A percentile compares a stretch with the other conserved stretches of the same genome.
Conservation (phyloP, 371 early-diverging fungal genomes). For the Actinomortierella ambigua region DNA sequence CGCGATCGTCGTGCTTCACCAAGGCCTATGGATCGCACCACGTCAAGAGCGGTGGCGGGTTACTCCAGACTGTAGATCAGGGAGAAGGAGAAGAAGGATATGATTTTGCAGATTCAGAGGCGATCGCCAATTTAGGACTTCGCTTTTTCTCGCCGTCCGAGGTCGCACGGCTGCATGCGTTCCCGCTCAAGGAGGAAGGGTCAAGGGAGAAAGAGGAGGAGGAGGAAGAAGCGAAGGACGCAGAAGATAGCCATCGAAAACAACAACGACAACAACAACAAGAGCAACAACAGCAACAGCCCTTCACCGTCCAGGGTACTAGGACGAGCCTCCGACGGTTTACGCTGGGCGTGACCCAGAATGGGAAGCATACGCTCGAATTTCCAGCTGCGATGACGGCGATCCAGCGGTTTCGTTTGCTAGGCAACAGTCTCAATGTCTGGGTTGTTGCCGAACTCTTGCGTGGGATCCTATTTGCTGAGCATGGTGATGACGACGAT, state of each 20-base stretch:
- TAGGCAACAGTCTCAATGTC: constrained; percentile 80
- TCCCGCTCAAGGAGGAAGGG: constrained; percentile 54
- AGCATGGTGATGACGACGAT: constrained; percentile 13
- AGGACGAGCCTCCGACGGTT: constrained; percentile 19
- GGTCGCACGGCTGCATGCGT: constrained; percentile 77
- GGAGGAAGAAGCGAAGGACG: background rate
- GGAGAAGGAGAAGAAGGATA: constrained; percentile 34
- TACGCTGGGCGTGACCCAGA: background rate
- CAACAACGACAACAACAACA: background rate
- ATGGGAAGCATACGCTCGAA: background rate
- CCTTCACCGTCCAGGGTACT: background rate
- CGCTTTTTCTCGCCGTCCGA: constrained; percentile 81
- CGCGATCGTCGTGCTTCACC: constrained; percentile 72
- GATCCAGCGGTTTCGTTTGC: constrained; percentile 66
- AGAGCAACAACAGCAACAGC: background rate
- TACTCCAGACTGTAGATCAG: constrained; percentile 23
- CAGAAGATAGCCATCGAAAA: background rate
- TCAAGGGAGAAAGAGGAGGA: background rate
- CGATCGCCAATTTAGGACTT: constrained; percentile 62
- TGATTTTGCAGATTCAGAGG: constrained; percentile 54
- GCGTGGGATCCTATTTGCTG: constrained; percentile 52
- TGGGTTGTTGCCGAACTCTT: constrained; percentile 72
- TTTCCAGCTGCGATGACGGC: constrained; percentile 59
- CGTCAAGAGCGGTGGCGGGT: constrained; percentile 26
- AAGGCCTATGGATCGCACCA: constrained; percentile 54